Evolutionary conservation across 495 filamentous ascomycete genomes (phyloP).

Genomic region (Trichoderma virens): DNA sequence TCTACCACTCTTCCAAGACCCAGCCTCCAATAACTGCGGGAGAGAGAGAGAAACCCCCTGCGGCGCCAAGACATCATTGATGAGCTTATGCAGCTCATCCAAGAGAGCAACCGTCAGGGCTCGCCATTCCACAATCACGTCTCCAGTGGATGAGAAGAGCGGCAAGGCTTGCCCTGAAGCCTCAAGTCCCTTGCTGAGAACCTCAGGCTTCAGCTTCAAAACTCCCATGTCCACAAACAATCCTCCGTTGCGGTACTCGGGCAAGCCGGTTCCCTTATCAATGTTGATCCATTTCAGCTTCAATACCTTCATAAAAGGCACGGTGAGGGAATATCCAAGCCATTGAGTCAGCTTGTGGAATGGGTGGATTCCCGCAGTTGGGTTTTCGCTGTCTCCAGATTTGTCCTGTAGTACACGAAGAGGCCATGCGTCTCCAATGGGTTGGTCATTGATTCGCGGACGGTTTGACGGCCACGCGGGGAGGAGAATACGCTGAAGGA

Average conservation of each 20-base stretch:
- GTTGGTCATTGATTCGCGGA: conserved; percentile 41
- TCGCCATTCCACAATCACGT: conserved; percentile 66
- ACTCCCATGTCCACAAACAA: conserved; percentile 60
- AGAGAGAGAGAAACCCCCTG: conserved; percentile 45
- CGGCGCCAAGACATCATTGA: conserved; percentile 28
- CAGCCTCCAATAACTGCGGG: conserved; percentile 64
- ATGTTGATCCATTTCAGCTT: conserved; percentile 55
- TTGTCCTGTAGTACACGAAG: conserved; percentile 21
- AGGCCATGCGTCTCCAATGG: conserved; percentile 54
- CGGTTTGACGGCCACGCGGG: conserved; percentile 49
- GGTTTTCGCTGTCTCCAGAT: conserved; percentile 15
- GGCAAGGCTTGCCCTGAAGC: conserved; percentile 52
- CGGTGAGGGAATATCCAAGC: conserved; percentile 67
- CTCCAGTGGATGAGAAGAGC: conserved; percentile 55
- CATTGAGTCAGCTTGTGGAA: conserved; percentile 74
- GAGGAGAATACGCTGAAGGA: conserved; percentile 43
- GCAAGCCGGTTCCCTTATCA: conserved; percentile 58
- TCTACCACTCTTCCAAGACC: conserved; percentile 49
- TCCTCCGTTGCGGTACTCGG: conserved; percentile 65
- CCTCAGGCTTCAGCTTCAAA: conserved; percentile 50
- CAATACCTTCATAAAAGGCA: conserved; percentile 57
- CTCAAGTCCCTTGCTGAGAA: conserved; percentile 43
- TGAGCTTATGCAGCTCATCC: conserved; percentile 45
- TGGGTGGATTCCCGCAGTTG: conserved; percentile 33
- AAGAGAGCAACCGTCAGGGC: conserved; percentile 60